Evolutionary conservation across 1,284 basidiomycete species (phyloP).

Genomic region (Pholiota adiposa): DNA sequence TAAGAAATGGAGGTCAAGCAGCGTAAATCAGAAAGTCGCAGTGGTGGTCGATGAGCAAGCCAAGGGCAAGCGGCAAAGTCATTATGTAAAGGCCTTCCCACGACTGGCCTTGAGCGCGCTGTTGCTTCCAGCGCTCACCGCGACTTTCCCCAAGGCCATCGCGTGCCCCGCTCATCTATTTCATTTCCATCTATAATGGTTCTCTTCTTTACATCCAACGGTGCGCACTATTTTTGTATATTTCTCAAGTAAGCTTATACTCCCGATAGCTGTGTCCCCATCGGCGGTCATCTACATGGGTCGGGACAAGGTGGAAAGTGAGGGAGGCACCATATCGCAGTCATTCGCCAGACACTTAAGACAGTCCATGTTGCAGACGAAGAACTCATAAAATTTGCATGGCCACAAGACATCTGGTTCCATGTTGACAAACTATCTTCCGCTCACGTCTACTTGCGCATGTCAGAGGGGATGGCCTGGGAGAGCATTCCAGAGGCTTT

Average conservation of each 20-base stretch:
- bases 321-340: conserved; percentile 29
- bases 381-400: conserved; percentile 91
- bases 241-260: not conserved
- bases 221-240: conserved; percentile 34
- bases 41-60: not conserved
- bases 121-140: no score
- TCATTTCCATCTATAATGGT: conserved; percentile 49
- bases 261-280: conserved; percentile 54
- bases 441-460: conserved; percentile 92
- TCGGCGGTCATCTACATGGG: conserved; percentile 91
- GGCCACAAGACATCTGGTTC: conserved; percentile 82
- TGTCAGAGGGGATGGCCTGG: conserved; percentile 83
- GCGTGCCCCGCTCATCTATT: not conserved
- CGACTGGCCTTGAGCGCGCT: not conserved
- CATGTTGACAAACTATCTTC: conserved; percentile 92
- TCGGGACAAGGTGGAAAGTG: conserved; percentile 95
- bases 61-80: not conserved
- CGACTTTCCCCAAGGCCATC: not conserved
- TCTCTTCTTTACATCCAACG: conserved; percentile 70
- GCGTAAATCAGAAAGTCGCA: not conserved
- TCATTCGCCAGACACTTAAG: conserved; percentile 20
- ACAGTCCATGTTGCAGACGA: conserved; percentile 65
- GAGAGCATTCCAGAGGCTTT: conserved; percentile 84
- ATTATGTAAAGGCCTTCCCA: conserved; percentile 11
- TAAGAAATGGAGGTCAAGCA: not conserved